phyloP scores from a whole-genome alignment of 371 early-diverging fungal species.

The Actinomortierella ambigua region DNA sequence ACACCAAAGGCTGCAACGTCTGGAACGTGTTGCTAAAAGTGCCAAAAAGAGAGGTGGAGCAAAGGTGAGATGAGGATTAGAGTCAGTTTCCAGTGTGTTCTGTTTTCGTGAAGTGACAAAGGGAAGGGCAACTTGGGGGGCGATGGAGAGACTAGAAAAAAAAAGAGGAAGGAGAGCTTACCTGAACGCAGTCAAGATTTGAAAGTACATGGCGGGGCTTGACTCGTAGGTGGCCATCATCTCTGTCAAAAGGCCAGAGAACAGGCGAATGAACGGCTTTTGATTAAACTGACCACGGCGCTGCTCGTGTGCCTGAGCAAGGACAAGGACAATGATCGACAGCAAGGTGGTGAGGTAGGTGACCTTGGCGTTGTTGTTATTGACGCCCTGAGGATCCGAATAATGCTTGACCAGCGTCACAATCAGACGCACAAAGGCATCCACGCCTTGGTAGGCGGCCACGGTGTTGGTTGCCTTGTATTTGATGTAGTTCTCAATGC shows the following conservation, averaged over 20 bases:
- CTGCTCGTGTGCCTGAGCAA: slow-evolving; percentile 86
- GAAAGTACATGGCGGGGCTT: slow-evolving; percentile 72
- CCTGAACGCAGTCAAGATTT: slow-evolving; percentile 72
- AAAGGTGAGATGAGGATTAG: too few species aligned
- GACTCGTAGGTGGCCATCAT: slow-evolving; percentile 74
- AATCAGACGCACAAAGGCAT: slow-evolving; percentile 84
- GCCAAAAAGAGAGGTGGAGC: too few species aligned
- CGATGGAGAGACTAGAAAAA: not conserved
- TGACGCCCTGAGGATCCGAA: slow-evolving; percentile 52
- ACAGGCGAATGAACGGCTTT: slow-evolving; percentile 89
- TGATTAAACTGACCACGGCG: slow-evolving; percentile 85
- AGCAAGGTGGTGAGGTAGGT: slow-evolving; percentile 78
- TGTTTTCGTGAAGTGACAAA: too few species aligned
- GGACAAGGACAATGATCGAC: slow-evolving; percentile 82
- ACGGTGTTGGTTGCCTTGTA: slow-evolving; percentile 56
- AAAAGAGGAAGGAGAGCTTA: slow-evolving; percentile 17
- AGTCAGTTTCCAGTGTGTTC: too few species aligned
- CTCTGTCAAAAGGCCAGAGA: slow-evolving; percentile 85
- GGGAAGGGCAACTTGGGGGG: too few species aligned
- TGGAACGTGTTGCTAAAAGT: slow-evolving; percentile 77
- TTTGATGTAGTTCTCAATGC: slow-evolving; percentile 77
- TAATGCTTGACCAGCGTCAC: slow-evolving; percentile 70
- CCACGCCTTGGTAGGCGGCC: slow-evolving; percentile 75
- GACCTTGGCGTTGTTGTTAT: slow-evolving; percentile 54
- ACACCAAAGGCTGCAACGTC: slow-evolving; percentile 83